Percentiles rank a stretch among this genome's conserved stretches.
phyloP scores from a whole-genome alignment of 306 rosid genomes.

The Fragaria vesca region DNA sequence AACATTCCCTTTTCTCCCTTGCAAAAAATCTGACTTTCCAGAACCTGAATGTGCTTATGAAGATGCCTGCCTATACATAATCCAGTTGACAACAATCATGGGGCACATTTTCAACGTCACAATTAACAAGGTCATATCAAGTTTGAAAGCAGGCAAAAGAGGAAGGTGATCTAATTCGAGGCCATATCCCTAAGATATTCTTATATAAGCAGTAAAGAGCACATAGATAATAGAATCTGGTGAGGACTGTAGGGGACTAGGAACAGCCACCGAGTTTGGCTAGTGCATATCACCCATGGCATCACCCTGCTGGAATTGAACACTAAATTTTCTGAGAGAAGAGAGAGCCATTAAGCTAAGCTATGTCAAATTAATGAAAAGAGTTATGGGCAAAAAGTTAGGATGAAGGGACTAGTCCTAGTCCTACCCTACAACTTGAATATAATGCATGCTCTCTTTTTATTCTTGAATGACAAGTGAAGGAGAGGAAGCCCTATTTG shows the following conservation, averaged over 20 bases:
- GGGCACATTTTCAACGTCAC: not conserved
- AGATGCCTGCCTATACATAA: not conserved
- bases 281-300: constrained; percentile 14
- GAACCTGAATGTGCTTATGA: not conserved
- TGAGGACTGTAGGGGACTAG: not conserved
- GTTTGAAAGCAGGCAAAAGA: not conserved
- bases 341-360: not conserved
- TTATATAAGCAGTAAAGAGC: not conserved
- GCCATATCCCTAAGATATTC: not conserved
- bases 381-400: constrained; percentile 10
- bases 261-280: not conserved
- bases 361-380: not conserved
- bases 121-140: not conserved
- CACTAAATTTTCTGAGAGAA: not conserved
- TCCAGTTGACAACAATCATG: not conserved
- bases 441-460: not conserved
- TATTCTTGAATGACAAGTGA: constrained; percentile 1
- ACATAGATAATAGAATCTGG: not conserved
- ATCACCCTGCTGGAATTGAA: constrained; percentile 4
- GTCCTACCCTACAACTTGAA: constrained; percentile 13
- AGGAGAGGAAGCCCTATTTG: not conserved
- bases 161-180: not conserved
- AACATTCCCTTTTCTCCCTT: not conserved
- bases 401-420: not conserved
- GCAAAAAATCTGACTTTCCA: not conserved